Conservation (phyloP, 2,329 filamentous ascomycete species). For the Botryosphaeria dothidea region DNA sequence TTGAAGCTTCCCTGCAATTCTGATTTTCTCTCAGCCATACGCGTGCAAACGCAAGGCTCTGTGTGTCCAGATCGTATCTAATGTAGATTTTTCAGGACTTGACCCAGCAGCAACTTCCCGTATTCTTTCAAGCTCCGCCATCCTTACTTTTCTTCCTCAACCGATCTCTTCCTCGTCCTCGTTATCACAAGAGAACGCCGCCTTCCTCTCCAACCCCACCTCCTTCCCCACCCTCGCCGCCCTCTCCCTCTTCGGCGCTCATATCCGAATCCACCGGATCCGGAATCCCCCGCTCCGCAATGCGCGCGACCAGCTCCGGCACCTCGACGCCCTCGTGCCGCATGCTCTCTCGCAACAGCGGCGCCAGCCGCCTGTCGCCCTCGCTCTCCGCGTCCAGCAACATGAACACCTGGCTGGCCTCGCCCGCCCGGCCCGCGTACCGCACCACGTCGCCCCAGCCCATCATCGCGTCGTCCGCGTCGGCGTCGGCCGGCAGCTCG, state of each 20-base stretch:
- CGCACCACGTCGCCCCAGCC: not conserved
- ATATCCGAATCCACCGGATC: not conserved
- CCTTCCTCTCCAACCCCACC: not conserved
- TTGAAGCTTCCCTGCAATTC: too few relatives aligned
- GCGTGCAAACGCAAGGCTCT: too few relatives aligned
- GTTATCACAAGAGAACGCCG: not conserved
- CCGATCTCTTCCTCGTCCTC: not conserved
- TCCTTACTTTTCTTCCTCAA: not conserved
- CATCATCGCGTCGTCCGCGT: not conserved
- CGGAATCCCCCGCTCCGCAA: not conserved
- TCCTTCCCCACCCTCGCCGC: not conserved
- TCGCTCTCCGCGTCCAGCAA: not conserved
- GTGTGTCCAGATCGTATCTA: too few relatives aligned
- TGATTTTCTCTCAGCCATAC: too few relatives aligned
- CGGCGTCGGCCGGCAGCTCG: not conserved
- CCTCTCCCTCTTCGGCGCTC: conserved; percentile 20
- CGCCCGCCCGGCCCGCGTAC: not conserved
- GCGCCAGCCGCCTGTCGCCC: not conserved
- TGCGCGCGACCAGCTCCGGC: not conserved
- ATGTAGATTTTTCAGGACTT: too few relatives aligned
- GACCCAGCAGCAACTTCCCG: too few relatives aligned
- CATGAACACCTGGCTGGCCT: not conserved
- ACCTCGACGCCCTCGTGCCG: not conserved
- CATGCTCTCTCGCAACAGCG: not conserved
- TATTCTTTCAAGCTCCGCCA: too few relatives aligned